Base-by-base conservation (phyloP, 2,329 filamentous ascomycete genomes). In the Penicillium sp. region DNA sequence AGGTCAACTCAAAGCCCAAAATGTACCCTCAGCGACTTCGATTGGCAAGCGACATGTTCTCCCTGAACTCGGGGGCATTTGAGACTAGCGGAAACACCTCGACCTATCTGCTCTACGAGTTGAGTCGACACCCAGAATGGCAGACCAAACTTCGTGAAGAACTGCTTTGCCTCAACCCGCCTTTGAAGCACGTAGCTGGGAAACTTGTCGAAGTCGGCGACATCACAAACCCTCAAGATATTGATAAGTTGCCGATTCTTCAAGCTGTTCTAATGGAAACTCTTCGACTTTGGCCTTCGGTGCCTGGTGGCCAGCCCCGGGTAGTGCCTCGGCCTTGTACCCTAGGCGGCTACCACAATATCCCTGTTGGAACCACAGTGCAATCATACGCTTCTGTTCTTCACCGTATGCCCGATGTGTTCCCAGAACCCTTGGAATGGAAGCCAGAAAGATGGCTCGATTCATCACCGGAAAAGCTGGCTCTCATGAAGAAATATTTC, bases 241-340 rank as follows among this genome's bases (percentile, higher is more conserved):
- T 56, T 22, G 53, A 56, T n/a, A 45, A 45, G 3, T 24, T 56
- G 15, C 40, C 53, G 10, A 56, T 56, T 9, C 53, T 56, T 19
- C 37, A 56, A 9, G 53, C 53, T 17, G 17, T 56, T 4, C 10
- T 56, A 6, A 56, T 56, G 53, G 53, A 56, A 45, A 56, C 53
- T 8, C 53, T 56, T 56, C 53, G 53, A 13, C 26, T 56, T 12
- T 56, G 53, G 53, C 53, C 53, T n/a, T 45, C 53, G 24, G 53
- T 56, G 7, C 53, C 53, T 6, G 53, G 53, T 22, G 53, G 38
- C 4, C 53, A 56, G 28, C 53, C 53, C 24, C 37, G 53, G 19
- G 28, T 56, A 5, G 53, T 56, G 8, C 53, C 53, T 17, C 15
- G 24, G 24, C 22, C 53, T 45, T 56, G 40, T 24, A 33, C 53